Conservation (phyloP, 257 asterid genomes). For the Fraxinus americana region DNA sequence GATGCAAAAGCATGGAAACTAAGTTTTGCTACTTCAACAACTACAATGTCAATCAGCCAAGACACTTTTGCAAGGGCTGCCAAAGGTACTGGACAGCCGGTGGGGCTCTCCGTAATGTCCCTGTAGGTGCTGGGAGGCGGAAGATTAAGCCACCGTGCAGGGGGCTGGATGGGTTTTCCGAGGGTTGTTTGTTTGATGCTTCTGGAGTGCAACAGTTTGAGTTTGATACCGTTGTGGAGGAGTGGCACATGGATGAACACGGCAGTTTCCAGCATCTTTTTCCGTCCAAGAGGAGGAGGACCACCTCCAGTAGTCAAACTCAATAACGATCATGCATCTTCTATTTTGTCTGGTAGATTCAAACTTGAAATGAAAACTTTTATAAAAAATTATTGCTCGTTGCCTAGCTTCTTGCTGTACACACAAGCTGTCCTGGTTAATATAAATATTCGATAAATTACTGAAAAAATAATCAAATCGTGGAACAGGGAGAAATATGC, state of each 20-base stretch:
- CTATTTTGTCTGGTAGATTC: slow-evolving; percentile 41
- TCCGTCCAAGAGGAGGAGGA: slow-evolving; percentile 70
- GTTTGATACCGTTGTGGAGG: slow-evolving; percentile 47
- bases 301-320: slow-evolving; percentile 53
- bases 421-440: slow-evolving; percentile 26
- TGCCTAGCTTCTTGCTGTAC: slow-evolving; percentile 31
- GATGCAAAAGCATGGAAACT: slow-evolving; percentile 85
- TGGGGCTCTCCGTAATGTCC: slow-evolving; percentile 79
- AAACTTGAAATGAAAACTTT: neutral
- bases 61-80: slow-evolving; percentile 84
- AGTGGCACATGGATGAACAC: slow-evolving; percentile 56
- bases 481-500: neutral
- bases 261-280: slow-evolving; percentile 45
- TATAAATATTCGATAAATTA: neutral
- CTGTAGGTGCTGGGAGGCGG: slow-evolving; percentile 87
- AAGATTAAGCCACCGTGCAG: slow-evolving; percentile 61
- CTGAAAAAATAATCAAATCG: neutral
- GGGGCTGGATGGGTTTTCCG: slow-evolving; percentile 44
- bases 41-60: slow-evolving; percentile 83
- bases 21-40: slow-evolving; percentile 84
- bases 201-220: slow-evolving; percentile 46
- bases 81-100: slow-evolving; percentile 96
- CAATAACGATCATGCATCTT: slow-evolving; percentile 32
- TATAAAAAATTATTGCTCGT: slow-evolving; percentile 16
- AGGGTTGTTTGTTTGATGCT: slow-evolving; percentile 47